Base-by-base conservation (phyloP, 2,329 filamentous ascomycete genomes). In the Aureobasidium pullulans region DNA sequence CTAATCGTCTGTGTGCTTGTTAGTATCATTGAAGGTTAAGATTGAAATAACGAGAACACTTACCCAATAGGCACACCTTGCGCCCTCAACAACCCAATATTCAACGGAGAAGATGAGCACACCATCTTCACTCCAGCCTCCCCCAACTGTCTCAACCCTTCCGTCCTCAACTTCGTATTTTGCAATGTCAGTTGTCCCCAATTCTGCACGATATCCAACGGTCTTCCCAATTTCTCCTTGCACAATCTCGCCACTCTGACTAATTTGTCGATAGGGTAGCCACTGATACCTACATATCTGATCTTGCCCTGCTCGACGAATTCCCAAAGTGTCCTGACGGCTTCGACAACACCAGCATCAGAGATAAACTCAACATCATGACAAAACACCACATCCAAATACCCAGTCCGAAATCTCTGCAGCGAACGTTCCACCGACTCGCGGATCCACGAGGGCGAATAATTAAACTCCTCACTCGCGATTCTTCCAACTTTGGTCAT, bases 211-310 rank as follows among this genome's bases (percentile, higher is more conserved):
- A 84, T 85, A 69, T 96, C 90, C 37, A 96, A 72, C 0, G 89
- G 86, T 73, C 93, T 88, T 48, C 89, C 89, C 0, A 90, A 93
- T 73, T 88, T 82, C 32, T 72, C 73, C 4, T 83, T 72, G 1
- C 96, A 76, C 73, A 84, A 76, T 70, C 91, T 87, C 1, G 90
- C 87, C 11, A 93, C 79, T 4, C 81, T 79, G 65, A 82, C 84
- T 1, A 96, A 81, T 2, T 84, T 77, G 8, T 83, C 78, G 2
- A 95, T 82, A 0, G 91, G 91, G 64, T 94, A 96, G 2, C 90
- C 91, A 23, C 87, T 91, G 69, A 96, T 94, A 32, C 92, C 92
- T 19, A 96, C 82, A 67, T 95, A 93, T 53, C 84, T 83, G 9
- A 96, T 70, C 0, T 84, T 73, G 1, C 87, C 85, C 49, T 86